A percentile compares a stretch with the other conserved stretches of the same genome.
Evolutionary conservation across 352 stramenopile species (phyloP).

Genomic region (Phytophthora nicotianae): DNA sequence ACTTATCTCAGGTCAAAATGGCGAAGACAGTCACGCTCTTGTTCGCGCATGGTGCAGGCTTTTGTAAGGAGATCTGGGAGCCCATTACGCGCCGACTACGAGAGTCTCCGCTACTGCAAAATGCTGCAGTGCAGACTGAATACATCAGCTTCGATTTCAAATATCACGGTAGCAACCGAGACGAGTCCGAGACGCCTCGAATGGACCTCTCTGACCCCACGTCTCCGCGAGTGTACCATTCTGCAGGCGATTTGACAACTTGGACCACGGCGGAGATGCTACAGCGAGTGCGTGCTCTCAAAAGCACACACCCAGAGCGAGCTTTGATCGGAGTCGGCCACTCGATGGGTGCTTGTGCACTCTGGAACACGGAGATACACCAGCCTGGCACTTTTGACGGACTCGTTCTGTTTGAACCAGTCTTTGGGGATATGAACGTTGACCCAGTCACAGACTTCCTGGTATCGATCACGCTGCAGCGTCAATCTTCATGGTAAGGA

Average conservation of each 20-base stretch:
- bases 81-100: slow-evolving; percentile 38
- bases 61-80: slow-evolving; percentile 46
- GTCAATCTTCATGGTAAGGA: slow-evolving; percentile 14
- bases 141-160: slow-evolving; percentile 34
- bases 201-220: slow-evolving; percentile 29
- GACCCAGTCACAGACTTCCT: slow-evolving; percentile 26
- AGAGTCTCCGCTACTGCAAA: slow-evolving; percentile 35
- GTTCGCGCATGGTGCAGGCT: slow-evolving; percentile 42
- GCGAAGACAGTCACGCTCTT: slow-evolving; percentile 34
- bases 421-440: slow-evolving; percentile 26
- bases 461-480: slow-evolving; percentile 27
- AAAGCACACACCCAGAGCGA: slow-evolving; percentile 18
- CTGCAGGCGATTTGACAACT: slow-evolving; percentile 17
- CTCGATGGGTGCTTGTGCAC: slow-evolving; percentile 38
- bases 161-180: slow-evolving; percentile 33
- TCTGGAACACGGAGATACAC: slow-evolving; percentile 37
- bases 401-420: slow-evolving; percentile 44
- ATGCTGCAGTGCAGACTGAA: slow-evolving; percentile 13
- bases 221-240: slow-evolving; percentile 34
- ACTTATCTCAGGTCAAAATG: slow-evolving; percentile 8
- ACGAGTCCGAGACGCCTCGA: slow-evolving; percentile 28
- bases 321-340: slow-evolving; percentile 44
- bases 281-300: slow-evolving; percentile 15
- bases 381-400: slow-evolving; percentile 39
- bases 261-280: slow-evolving; percentile 28